Base-by-base conservation (phyloP, 148 eudicot genomes). In the Vaccinium corymbosum region DNA sequence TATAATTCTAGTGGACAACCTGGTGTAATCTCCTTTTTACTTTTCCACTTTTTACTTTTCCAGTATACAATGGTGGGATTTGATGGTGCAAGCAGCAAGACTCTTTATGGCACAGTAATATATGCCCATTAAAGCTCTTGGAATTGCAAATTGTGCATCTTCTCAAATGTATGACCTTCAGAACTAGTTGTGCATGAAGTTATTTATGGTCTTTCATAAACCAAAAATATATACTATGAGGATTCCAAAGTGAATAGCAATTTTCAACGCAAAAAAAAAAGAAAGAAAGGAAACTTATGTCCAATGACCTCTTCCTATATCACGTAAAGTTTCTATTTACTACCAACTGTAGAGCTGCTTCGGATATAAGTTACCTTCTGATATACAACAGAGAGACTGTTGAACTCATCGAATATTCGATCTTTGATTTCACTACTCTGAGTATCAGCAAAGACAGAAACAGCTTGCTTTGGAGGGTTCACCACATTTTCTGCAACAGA, bases 401-500 rank as follows among this genome's bases (percentile, higher is more conserved):
- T 97, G 86, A 97, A 97, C 83, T 97, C 99, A 62, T 97, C 99
- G 87, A 97, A 97, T 86, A 97, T 97, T 56, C 98, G 92, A 91
- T 97, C 99, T 88, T 94, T 97, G 87, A 97, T 90, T 89, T 97
- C 99, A 77, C 95, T 97, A 84, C 92, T 95, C 84, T 94, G 98
- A 77, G 93, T 94, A 85, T 97, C 99, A 46, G 99, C 98, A 90
- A 97, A 97, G 79, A 93, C 99, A 49, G 99, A 97, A 88, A 97
- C 98, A 56, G 99, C 99, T 93, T 95, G 99, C 90, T 97, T 97
- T 78, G 98, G 93, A 86, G 99, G 98, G 89, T 97, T 92, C 32
- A 97, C 96, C 86, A 97, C 94, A 70, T 87, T 83, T 83, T 97
- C 98, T 76, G 99, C 98, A 71, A 90, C 90, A 76, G 96, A 88